Conservation (phyloP, 2,329 filamentous ascomycete genomes). For the Trichoderma atroviride region DNA sequence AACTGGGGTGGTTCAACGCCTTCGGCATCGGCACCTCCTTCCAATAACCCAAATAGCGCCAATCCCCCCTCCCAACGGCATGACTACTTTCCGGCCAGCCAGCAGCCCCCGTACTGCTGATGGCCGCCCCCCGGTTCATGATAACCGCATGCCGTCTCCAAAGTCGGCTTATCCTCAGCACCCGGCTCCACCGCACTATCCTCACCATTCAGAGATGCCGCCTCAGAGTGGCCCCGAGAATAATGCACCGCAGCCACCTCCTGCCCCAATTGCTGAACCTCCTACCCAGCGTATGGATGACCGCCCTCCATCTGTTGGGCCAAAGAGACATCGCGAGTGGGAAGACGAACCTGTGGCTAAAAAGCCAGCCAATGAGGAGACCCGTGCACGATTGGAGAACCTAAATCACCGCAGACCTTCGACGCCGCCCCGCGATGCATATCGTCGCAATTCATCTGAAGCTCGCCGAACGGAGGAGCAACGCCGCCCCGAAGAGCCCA, state of each 20-base stretch:
- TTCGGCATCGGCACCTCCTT: conserved; percentile 43
- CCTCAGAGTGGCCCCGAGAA: conserved; percentile 65
- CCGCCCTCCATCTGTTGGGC: conserved; percentile 75
- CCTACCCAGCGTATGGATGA: conserved; percentile 64
- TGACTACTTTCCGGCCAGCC: conserved; percentile 72
- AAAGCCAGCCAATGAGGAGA: conserved; percentile 88
- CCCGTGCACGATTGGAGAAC: conserved; percentile 82
- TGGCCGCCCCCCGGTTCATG: conserved; percentile 74
- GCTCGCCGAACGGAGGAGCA: conserved; percentile 66
- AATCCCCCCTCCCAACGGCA: conserved; percentile 49
- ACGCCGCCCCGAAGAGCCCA: conserved; percentile 60
- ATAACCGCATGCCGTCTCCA: conserved; percentile 88
- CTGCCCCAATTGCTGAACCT: conserved; percentile 62
- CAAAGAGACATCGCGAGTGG: conserved; percentile 91
- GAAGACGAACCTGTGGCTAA: conserved; percentile 79
- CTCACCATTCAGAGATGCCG: conserved; percentile 68
- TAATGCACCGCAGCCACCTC: conserved; percentile 48
- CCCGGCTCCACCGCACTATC: conserved; percentile 59
- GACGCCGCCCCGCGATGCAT: conserved; percentile 69
- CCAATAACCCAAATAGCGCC: conserved; percentile 42
- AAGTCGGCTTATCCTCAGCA: conserved; percentile 83
- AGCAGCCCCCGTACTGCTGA: conserved; percentile 82
- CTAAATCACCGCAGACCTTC: conserved; percentile 77
- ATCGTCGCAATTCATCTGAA: conserved; percentile 78
- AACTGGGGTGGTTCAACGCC: conserved; percentile 61